These are phyloP conservation scores for Tripterygium wilfordii DNA, from an alignment of 177 flowering plant genomes.

Conservation along the genomic window DNA sequence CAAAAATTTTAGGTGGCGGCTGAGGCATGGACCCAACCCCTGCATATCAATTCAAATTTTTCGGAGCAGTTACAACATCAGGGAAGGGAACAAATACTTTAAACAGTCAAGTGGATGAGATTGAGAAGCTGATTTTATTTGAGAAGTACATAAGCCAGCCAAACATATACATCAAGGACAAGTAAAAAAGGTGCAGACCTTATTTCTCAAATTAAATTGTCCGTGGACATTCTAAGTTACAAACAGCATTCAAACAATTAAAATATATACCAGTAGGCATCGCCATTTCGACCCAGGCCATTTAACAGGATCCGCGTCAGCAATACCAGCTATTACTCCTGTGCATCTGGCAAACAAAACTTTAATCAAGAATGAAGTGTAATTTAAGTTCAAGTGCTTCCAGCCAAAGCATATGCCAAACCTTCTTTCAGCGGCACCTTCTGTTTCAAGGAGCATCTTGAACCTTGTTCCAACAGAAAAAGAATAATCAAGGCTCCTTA, in stretches of 20 bases:
- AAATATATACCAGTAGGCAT: conserved; percentile 63
- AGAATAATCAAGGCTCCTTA: conserved; percentile 47
- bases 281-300: conserved; percentile 94
- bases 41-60: too few species aligned
- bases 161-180: not conserved
- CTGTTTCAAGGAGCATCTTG: conserved; percentile 82
- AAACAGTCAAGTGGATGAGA: too few species aligned
- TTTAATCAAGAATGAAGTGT: not conserved
- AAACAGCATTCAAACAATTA: too few species aligned
- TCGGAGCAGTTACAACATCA: too few species aligned
- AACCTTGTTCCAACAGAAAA: conserved; percentile 76
- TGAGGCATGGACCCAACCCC: too few species aligned
- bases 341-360: conserved; percentile 43
- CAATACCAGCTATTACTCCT: conserved; percentile 66
- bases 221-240: too few species aligned
- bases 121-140: too few species aligned
- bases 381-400: not conserved
- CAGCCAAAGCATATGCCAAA: conserved; percentile 16
- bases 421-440: conserved; percentile 90
- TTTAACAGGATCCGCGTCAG: conserved; percentile 72
- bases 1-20: too few species aligned
- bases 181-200: not conserved
- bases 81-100: too few species aligned
- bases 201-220: not conserved
- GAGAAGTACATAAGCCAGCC: too few species aligned